Percentiles rank a stretch among this genome's conserved stretches.
These are phyloP conservation scores for Torulaspora maleeae DNA, from an alignment of 805 yeast genomes.

Conservation along the genomic window DNA sequence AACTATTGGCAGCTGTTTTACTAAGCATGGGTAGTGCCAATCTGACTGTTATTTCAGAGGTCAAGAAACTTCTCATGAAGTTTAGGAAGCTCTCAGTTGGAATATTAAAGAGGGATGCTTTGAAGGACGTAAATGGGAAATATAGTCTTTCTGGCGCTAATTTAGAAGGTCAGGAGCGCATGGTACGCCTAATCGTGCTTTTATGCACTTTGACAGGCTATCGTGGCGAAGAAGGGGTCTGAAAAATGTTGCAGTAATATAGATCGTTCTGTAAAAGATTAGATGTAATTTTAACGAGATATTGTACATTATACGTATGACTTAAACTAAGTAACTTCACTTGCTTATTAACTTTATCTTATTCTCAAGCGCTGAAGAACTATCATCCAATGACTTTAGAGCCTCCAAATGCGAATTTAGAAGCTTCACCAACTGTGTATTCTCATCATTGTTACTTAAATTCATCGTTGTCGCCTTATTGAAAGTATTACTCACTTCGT, in stretches of 20 bases:
- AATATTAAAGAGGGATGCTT: constrained; percentile 53
- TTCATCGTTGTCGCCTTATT: constrained; percentile 51
- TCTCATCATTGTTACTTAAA: constrained; percentile 35
- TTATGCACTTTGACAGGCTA: constrained; percentile 48
- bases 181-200: constrained; percentile 53
- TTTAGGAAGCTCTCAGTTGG: constrained; percentile 57
- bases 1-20: constrained; percentile 59
- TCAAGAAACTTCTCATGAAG: constrained; percentile 46
- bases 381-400: constrained; percentile 76
- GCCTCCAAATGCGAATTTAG: constrained; percentile 87
- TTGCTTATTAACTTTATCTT: constrained; percentile 45
- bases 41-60: constrained; percentile 50
- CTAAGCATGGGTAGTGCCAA: constrained; percentile 77
- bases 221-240: constrained; percentile 33
- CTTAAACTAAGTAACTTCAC: constrained; percentile 4
- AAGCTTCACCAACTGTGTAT: constrained; percentile 68
- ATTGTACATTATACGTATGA: constrained; percentile 2
- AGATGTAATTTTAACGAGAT: background rate
- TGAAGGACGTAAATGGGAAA: constrained; percentile 31
- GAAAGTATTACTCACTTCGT: constrained; percentile 74
- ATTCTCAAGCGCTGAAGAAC: constrained; percentile 61
- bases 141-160: constrained; percentile 25
- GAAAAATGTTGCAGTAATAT: background rate
- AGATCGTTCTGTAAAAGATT: background rate
- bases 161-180: constrained; percentile 42